Evolutionary conservation across 768 basidiomycete genomes (phyloP).

Genomic region (Mrakia hoshinonis): DNA sequence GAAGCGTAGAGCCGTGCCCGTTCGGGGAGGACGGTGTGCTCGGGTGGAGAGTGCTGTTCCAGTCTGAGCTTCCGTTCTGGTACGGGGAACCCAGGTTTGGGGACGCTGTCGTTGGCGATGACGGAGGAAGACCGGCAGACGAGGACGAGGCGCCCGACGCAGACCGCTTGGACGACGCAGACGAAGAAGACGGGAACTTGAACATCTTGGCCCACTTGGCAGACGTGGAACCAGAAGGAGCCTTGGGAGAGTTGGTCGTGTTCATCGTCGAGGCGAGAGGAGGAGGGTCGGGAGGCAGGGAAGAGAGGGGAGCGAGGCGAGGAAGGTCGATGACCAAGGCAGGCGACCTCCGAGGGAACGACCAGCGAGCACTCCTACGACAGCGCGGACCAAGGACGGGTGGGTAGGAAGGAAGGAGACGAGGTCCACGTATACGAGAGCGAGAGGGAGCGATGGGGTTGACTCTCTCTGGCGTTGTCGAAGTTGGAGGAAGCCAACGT

Average conservation of each 20-base stretch:
- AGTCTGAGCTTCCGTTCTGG: conserved; percentile 2
- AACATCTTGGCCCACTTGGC: conserved; percentile 27
- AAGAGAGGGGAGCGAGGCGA: too few relatives aligned
- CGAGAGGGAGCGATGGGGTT: background rate
- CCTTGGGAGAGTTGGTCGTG: background rate
- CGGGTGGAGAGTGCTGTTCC: background rate
- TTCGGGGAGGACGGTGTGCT: background rate
- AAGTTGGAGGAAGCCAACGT: background rate
- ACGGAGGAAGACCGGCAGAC: background rate
- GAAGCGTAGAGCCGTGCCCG: background rate
- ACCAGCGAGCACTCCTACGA: background rate
- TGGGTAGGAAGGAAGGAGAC: background rate
- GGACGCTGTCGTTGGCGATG: background rate
- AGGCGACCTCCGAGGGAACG: background rate
- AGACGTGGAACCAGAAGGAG: conserved; percentile 8
- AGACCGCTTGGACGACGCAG: conserved; percentile 38
- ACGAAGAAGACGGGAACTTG: conserved; percentile 49
- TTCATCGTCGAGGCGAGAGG: background rate
- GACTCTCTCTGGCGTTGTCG: background rate
- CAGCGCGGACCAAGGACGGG: background rate
- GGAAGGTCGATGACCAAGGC: background rate
- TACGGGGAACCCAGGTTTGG: background rate
- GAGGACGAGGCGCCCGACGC: conserved; percentile 56
- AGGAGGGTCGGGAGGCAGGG: background rate
- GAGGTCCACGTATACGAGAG: background rate